Conservation (phyloP, 805 yeast genomes). For the Candida verbasci region DNA sequence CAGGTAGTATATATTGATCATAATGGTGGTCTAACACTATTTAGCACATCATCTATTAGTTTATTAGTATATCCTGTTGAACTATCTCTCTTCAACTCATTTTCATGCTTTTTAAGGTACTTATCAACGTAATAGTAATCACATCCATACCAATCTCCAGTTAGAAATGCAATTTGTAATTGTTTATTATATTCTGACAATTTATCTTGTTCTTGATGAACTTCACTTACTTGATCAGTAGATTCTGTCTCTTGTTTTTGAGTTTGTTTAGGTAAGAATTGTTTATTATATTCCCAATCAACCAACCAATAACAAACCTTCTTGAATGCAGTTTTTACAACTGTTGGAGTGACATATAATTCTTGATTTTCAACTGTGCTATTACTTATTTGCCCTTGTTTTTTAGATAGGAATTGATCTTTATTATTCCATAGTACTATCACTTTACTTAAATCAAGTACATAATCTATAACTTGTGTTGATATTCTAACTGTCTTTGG, state of each 20-base stretch:
- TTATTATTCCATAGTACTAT: conserved; percentile 19
- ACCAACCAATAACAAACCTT: conserved; percentile 41
- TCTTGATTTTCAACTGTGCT: neutral
- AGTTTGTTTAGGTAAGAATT: conserved; percentile 7
- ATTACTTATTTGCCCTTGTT: neutral
- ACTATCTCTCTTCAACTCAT: conserved; percentile 16
- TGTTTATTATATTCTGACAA: conserved; percentile 12
- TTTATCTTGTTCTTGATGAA: neutral
- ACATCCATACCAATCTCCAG: conserved; percentile 43
- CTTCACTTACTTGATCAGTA: neutral
- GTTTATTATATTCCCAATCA: conserved; percentile 33
- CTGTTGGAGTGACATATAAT: conserved; percentile 35
- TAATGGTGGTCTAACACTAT: conserved; percentile 35
- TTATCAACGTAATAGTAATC: conserved; percentile 31
- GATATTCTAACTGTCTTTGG: conserved; percentile 32
- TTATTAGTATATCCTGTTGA: conserved; percentile 31
- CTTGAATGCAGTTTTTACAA: conserved; percentile 32
- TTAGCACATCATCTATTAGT: conserved; percentile 34
- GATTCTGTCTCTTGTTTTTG: neutral
- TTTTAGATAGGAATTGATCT: neutral
- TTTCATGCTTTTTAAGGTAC: conserved; percentile 19
- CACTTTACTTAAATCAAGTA: conserved; percentile 23
- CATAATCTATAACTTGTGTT: conserved; percentile 26
- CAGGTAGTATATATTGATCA: neutral
- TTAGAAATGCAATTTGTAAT: conserved; percentile 27